Percentiles rank a stretch among this genome's conserved stretches.
Conservation (phyloP, 768 basidiomycete species). For the Calocera viscosa region DNA sequence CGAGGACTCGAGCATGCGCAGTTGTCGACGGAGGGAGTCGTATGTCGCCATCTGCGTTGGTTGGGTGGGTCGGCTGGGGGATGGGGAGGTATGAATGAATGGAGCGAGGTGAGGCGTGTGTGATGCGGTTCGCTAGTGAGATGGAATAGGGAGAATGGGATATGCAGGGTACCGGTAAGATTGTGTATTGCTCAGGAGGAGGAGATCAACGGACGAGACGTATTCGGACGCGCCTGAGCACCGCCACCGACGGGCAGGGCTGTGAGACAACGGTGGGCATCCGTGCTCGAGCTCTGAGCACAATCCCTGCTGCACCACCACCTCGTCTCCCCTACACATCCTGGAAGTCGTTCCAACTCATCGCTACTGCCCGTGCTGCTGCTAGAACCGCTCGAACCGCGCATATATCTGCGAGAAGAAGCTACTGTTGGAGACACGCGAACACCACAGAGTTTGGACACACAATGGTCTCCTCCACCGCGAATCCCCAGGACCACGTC, state of each 20-base stretch:
- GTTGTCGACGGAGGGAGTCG: conserved; percentile 82
- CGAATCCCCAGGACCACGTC: not conserved
- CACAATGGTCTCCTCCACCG: conserved; percentile 1
- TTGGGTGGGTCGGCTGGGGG: not conserved
- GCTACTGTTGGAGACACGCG: not conserved
- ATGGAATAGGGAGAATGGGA: too few species aligned
- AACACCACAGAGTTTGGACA: not conserved
- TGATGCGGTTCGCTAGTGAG: too few species aligned
- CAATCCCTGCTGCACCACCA: too few species aligned
- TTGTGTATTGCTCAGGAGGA: too few species aligned
- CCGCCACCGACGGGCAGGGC: too few species aligned
- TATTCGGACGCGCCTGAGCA: too few species aligned
- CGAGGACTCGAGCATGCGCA: conserved; percentile 82
- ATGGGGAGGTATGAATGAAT: too few species aligned
- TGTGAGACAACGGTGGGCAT: too few species aligned
- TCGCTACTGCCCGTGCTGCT: not conserved
- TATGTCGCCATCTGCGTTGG: conserved; percentile 57
- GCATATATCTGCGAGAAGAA: not conserved
- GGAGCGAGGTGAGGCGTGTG: too few species aligned
- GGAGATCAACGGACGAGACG: too few species aligned
- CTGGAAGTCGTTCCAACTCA: not conserved
- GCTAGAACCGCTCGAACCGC: not conserved
- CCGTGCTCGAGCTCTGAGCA: too few species aligned
- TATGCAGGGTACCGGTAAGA: too few species aligned
- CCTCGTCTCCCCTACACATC: not conserved